These are phyloP conservation scores for Sclerotinia nivalis DNA, from an alignment of 2,329 filamentous ascomycete genomes.

Conservation along the genomic window DNA sequence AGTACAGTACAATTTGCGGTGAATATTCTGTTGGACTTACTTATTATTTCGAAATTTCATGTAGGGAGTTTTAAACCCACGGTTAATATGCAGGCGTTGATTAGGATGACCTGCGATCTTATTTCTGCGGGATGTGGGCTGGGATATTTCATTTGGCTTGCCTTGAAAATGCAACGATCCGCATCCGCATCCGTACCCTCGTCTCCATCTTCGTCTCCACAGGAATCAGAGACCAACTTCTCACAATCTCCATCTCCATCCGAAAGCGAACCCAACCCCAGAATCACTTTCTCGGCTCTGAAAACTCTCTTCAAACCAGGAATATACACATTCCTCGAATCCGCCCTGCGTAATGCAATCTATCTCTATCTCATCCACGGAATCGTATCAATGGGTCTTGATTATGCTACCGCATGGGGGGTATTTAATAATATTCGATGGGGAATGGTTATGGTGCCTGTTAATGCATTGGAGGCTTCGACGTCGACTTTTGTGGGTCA, in stretches of 20 bases:
- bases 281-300: slow-evolving; percentile 49
- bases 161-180: slow-evolving; percentile 24
- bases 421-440: slow-evolving; percentile 74
- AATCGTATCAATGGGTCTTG: slow-evolving; percentile 61
- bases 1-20: slow-evolving; percentile 62
- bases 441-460: slow-evolving; percentile 73
- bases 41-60: slow-evolving; percentile 67
- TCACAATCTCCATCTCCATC: neutral
- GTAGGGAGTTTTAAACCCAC: slow-evolving; percentile 55
- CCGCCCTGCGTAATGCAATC: slow-evolving; percentile 64
- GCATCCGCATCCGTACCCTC: neutral
- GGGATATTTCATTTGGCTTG: slow-evolving; percentile 55
- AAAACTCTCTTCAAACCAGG: slow-evolving; percentile 57
- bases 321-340: slow-evolving; percentile 61
- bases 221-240: neutral
- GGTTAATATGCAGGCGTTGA: slow-evolving; percentile 64
- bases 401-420: slow-evolving; percentile 72
- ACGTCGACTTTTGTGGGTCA: slow-evolving; percentile 67
- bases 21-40: slow-evolving; percentile 67
- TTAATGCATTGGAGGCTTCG: slow-evolving; percentile 66
- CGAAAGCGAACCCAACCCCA: slow-evolving; percentile 30
- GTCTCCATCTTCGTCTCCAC: neutral
- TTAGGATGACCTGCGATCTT: slow-evolving; percentile 62
- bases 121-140: slow-evolving; percentile 57
- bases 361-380: slow-evolving; percentile 70